Conservation (phyloP, 1,139 yeast species). For the Geotrichum restrictum region DNA sequence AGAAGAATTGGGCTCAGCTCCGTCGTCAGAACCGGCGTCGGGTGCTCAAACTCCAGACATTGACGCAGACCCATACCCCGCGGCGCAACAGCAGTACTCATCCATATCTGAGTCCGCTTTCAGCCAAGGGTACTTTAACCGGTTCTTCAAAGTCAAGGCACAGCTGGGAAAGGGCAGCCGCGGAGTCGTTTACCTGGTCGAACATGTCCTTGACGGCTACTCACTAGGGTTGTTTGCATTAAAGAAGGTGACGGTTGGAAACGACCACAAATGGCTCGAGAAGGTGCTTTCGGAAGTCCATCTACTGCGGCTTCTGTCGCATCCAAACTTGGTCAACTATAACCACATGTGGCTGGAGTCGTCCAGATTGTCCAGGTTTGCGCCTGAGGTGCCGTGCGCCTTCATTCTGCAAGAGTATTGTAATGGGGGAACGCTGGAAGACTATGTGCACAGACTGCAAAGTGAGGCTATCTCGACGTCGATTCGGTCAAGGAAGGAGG, state of each 20-base stretch:
- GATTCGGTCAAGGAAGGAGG: slow-evolving; percentile 17
- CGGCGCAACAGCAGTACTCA: slow-evolving; percentile 10
- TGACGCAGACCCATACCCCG: neutral
- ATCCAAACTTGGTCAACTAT: slow-evolving; percentile 69
- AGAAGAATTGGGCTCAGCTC: neutral
- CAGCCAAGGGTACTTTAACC: slow-evolving; percentile 67
- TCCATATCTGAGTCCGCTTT: slow-evolving; percentile 42
- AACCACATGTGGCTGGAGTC: slow-evolving; percentile 91
- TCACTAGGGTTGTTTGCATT: slow-evolving; percentile 76
- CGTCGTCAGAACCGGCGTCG: slow-evolving; percentile 13
- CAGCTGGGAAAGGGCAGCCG: slow-evolving; percentile 76
- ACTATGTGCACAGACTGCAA: slow-evolving; percentile 42
- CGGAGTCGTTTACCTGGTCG: slow-evolving; percentile 79
- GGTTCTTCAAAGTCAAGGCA: slow-evolving; percentile 56
- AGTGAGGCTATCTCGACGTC: slow-evolving; percentile 5
- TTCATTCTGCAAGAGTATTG: slow-evolving; percentile 83
- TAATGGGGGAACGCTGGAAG: slow-evolving; percentile 82
- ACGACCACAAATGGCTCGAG: slow-evolving; percentile 61
- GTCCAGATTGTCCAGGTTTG: slow-evolving; percentile 56
- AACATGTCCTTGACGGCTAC: slow-evolving; percentile 67
- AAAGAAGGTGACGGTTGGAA: slow-evolving; percentile 79
- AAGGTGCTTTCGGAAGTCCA: slow-evolving; percentile 76
- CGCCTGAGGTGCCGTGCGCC: slow-evolving; percentile 71
- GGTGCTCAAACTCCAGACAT: slow-evolving; percentile 3
- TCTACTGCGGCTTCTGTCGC: slow-evolving; percentile 49